Base-by-base conservation (phyloP, 164 flowering plant species). In the Cinnamomum micranthum region DNA sequence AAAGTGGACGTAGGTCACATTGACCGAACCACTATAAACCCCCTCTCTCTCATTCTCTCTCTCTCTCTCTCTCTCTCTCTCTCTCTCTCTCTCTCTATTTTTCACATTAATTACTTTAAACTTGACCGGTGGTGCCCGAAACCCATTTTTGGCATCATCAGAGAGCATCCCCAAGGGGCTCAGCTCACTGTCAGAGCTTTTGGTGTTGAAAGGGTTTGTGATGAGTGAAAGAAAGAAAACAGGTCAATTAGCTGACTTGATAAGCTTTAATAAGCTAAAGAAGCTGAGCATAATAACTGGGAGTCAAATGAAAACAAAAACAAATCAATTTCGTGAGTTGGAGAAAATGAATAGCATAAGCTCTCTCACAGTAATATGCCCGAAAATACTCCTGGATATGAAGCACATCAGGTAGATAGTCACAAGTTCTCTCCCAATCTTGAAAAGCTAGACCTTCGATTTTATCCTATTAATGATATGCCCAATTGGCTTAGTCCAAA, bases 151-250 rank as follows among this genome's bases (percentile, higher is more conserved):
- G n/a, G n/a, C n/a, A n/a, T n/a, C n/a, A n/a, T n/a, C n/a, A n/a
- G n/a, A n/a, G n/a, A n/a, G n/a, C n/a, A n/a, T n/a, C n/a, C n/a
- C n/a, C n/a, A n/a, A n/a, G n/a, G n/a, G n/a, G n/a, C n/a, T n/a
- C n/a, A n/a, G n/a, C n/a, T n/a, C n/a, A n/a, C n/a, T n/a, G n/a
- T n/a, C n/a, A n/a, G n/a, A n/a, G n/a, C 82, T 88, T 15, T 52
- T 69, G 75, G 87, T 88, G 60, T 81, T 88, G 0, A 88, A 86
- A 71, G 91, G 91, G 25, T 86, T 88, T 70, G 82, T 85, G 31
- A 55, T 88, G 0, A 63, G 41, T 1, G 4, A 20, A 0, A 66
- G 25, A 13, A 25, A 71, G 17, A 75, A 50, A 6, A 17, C 80
- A 0, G 78, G 85, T 68, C 73, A 24, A 2, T 67, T 88, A 63